Base-by-base conservation (phyloP, 176 grass and related monocot genomes). In the Cenchrus purpureus region DNA sequence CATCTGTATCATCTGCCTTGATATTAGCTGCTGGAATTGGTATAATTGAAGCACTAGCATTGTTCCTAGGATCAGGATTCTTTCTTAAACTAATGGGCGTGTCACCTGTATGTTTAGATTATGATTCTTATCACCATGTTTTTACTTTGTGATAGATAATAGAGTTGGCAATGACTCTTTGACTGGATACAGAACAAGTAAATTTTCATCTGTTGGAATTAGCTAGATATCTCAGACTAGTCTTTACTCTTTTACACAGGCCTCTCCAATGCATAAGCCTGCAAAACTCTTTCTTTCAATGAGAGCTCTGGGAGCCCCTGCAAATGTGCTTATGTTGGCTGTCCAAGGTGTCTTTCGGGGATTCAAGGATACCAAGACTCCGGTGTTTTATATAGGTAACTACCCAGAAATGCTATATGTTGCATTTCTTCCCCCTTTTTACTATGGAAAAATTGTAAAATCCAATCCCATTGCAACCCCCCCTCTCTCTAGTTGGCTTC, bases 301-400 rank as follows among this genome's bases (percentile, higher is more conserved):
- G 80, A 90, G 96, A 88, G 89, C 96, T 34, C 80, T 98, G 43
- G 96, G 96, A 87, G 93, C 96, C 71, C 96, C 93, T 65, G 96
- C 93, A 72, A 91, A 94, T 84, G 91, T 95, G 63, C 43, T 98
- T 76, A 92, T 89, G 85, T 85, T 98, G 50, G 96, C 96, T 9
- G 84, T 94, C 77, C 96, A 98, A 86, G 96, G 96, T 63, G 85
- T 95, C 64, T 98, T 95, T 70, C 89, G 96, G 82, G 96, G 96
- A 82, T 92, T 98, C 70, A 95, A 95, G 87, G 96, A 98, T 80
- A 98, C 96, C 28, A 87, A 92, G 83, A 98, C 93, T 82, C 93
- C 96, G 3, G 79, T 98, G 31, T 80, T 94, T 92, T 94, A 87
- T 63, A 91, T 89, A 77, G 96, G 96, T 98, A 92, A 84, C 22